phyloP scores from a whole-genome alignment of 2,329 filamentous ascomycete species.

The Alternaria atra region DNA sequence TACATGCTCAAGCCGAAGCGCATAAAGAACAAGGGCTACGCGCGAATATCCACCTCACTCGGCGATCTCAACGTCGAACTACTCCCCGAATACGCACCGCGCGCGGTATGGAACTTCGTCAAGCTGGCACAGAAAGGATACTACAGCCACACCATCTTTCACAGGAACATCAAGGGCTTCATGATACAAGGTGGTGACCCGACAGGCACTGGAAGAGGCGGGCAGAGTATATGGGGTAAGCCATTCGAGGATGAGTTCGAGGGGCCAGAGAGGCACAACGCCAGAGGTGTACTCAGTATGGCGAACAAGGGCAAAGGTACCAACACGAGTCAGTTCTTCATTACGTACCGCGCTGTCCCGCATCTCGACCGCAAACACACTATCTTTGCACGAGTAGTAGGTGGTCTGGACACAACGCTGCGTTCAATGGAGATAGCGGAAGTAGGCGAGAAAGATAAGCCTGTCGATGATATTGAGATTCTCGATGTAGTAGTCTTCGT shows the following conservation, averaged over 20 bases:
- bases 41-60: slow-evolving; percentile 83
- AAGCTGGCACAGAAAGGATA: slow-evolving; percentile 88
- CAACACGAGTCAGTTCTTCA: slow-evolving; percentile 94
- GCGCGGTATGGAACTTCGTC: slow-evolving; percentile 97
- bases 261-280: slow-evolving; percentile 83
- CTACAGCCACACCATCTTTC: slow-evolving; percentile 84
- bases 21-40: slow-evolving; percentile 90
- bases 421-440: slow-evolving; percentile 79
- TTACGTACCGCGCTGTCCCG: slow-evolving; percentile 83
- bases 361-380: slow-evolving; percentile 97
- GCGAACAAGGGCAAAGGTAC: slow-evolving; percentile 99
- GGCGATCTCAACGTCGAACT: slow-evolving; percentile 90
- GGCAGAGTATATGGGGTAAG: slow-evolving; percentile 90
- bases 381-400: slow-evolving; percentile 89
- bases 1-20: slow-evolving; percentile 93
- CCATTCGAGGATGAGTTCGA: slow-evolving; percentile 95
- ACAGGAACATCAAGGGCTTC: slow-evolving; percentile 93
- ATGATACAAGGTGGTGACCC: slow-evolving; percentile 99
- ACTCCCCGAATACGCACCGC: slow-evolving; percentile 88
- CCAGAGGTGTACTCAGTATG: slow-evolving; percentile 86
- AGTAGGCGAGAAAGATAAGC: slow-evolving; percentile 77
- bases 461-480: slow-evolving; percentile 80
- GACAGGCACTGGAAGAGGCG: slow-evolving; percentile 89
- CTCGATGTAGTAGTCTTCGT: slow-evolving; percentile 85
- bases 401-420: slow-evolving; percentile 75